Evolutionary conservation across 2,329 filamentous ascomycete species (phyloP), one percentile per base, ranked within the genome.

Genomic region (Alternaria atra): DNA sequence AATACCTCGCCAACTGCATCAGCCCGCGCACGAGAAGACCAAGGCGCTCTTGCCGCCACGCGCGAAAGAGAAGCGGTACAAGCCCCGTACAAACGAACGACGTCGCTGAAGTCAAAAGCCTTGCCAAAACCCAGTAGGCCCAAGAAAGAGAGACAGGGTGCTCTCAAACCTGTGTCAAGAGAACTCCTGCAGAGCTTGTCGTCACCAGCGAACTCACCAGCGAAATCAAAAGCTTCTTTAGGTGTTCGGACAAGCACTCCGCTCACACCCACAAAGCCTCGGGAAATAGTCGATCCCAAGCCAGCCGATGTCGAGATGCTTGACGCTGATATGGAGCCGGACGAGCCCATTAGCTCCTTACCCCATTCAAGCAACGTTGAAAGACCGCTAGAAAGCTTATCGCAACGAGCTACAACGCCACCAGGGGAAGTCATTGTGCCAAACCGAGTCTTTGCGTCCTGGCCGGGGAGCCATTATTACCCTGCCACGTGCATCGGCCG

Each of bases 371-470:
- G 47, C 37, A 50, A 65, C 9, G 27, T 56, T 6, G 55, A 62
- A 37, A 55, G 32, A 43, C 61, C n/a, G 10, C 46, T 25, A 40
- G 56, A 50, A 27, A 44, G 25, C 40, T 27, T 27, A 42, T 67
- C 34, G 25, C 52, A 47, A 48, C 60, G 43, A 60, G 69, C 27
- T 15, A 69, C 60, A 35, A 60, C 66, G 20, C 66, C 71, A 9
- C 54, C 65, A 4, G 65, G 61, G 12, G 67, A 73, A 27, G 37
- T 79, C 9, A 66, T 82, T 25, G 78, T 81, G 12, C 82, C 83
- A 5, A 84, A 85, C 55, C 82, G 87, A 61, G 82, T 89, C 0
- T 82, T 89, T 63, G 86, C 87, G 7, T 80, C 81, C 29, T 90
- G 87, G 82, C 86, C 83, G 64, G 83, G 84, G 20, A 83, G 80